Base-by-base conservation (phyloP, 2,329 filamentous ascomycete species). In the Macrophomina pseudophaseolina region DNA sequence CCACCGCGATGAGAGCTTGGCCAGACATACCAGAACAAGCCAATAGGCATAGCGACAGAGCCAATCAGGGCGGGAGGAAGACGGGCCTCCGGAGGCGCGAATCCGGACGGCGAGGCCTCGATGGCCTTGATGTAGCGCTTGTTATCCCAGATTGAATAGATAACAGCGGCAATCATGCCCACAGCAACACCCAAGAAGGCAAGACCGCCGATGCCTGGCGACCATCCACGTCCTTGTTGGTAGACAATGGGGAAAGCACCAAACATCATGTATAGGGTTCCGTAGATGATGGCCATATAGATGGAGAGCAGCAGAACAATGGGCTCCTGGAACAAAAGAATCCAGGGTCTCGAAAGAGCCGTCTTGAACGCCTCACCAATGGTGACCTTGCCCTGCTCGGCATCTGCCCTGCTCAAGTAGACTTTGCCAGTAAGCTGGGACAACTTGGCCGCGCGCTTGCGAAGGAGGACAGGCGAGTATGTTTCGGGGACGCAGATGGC, bases 1-100 rank as follows among this genome's bases (percentile, higher is more conserved):
- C 23, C 23, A 23, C 23, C 23, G 23, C 23, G 23, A 23, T 23
- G 23, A 23, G 23, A 82, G 69, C 87, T 88, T 0, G 88, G 90
- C 88, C 88, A 91, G 1, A 88, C 88, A 70, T 90, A 90, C 82
- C 86, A 87, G 80, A 91, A 90, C n/a, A 91, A 80, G 3, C 88
- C 87, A 18, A 88, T 74, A 3, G 88, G 88, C 11, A 90, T 78
- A 7, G 85, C 78, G 32, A 89, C 59, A 23, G 58, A 62, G 7
- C 56, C 67, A 32, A 68, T 33, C 14, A 68, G 63, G 7, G 48
- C 65, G 7, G 59, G 53, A n/a, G 63, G 62, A 33, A 70, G 66
- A 48, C 67, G 65, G 54, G 66, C 67, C 38, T 70, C 69, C 6
- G 69, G 69, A 2, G 64, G 58, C 14, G 63, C 65, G 18, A 68